These are phyloP conservation scores for Ploettnerulaceae sp. DNA, from an alignment of 2,329 filamentous ascomycete genomes.

Conservation along the genomic window DNA sequence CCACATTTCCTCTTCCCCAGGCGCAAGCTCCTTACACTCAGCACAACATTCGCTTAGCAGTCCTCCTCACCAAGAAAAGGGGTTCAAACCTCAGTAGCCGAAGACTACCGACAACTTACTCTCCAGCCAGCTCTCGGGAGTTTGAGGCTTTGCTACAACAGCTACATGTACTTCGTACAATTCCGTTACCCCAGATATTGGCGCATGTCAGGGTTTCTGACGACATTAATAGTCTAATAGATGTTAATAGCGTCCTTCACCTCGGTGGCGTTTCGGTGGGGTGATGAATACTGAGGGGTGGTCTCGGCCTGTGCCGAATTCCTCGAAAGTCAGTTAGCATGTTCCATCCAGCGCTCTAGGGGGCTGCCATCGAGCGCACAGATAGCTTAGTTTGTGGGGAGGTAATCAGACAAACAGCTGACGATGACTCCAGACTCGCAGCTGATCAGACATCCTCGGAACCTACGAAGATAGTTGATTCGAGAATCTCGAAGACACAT, in stretches of 20 bases:
- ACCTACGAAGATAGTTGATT: not conserved
- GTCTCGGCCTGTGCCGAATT: constrained; percentile 14
- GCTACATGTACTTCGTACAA: too few relatives aligned
- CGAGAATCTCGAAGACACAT: not conserved
- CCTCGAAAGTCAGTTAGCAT: not conserved
- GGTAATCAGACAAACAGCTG: constrained; percentile 14
- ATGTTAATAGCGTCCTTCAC: not conserved
- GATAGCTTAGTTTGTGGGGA: not conserved
- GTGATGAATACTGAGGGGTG: constrained; percentile 10
- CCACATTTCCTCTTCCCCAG: too few relatives aligned
- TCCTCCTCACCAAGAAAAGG: too few relatives aligned
- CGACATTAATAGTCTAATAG: constrained; percentile 2
- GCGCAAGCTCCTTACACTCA: too few relatives aligned
- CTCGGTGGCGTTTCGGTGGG: constrained; percentile 10
- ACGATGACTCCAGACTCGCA: not conserved
- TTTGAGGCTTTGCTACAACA: constrained; percentile 11
- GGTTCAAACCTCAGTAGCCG: not conserved
- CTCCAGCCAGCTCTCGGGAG: constrained; percentile 11
- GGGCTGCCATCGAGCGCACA: constrained; percentile 1
- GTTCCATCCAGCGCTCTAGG: not conserved
- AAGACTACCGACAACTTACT: not conserved
- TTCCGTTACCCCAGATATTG: constrained; percentile 17
- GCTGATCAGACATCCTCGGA: not conserved
- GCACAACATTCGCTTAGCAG: too few relatives aligned
- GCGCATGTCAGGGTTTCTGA: not conserved